Conservation (phyloP, 73 alveolate genomes). For the Blepharisma japonicum region DNA sequence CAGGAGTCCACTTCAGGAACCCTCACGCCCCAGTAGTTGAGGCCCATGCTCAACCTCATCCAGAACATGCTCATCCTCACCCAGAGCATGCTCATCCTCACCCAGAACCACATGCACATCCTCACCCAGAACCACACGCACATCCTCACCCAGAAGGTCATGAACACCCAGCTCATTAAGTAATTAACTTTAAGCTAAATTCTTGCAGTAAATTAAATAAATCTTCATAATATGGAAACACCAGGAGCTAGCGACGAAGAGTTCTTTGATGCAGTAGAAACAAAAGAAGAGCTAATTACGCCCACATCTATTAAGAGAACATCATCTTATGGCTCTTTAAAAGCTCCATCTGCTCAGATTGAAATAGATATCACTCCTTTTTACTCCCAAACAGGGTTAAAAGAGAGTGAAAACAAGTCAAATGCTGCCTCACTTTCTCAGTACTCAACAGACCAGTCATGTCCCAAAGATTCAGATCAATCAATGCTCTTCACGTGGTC, state of each 20-base stretch:
- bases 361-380: neutral
- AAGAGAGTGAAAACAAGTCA: neutral
- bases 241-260: neutral
- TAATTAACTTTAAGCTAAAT: too few relatives aligned
- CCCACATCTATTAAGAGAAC: neutral
- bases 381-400: neutral
- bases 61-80: too few relatives aligned
- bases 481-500: neutral
- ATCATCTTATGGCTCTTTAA: neutral
- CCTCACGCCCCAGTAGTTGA: conserved; percentile 36
- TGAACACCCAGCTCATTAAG: too few relatives aligned
- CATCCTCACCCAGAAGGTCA: too few relatives aligned
- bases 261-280: conserved; percentile 22
- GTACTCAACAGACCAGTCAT: neutral
- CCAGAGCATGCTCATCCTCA: too few relatives aligned
- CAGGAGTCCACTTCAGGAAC: conserved; percentile 93
- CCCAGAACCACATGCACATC: too few relatives aligned
- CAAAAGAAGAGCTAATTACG: neutral
- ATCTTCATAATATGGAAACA: too few relatives aligned
- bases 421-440: neutral
- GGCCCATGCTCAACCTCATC: too few relatives aligned
- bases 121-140: too few relatives aligned
- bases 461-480: neutral
- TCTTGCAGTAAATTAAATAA: too few relatives aligned
- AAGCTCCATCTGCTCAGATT: neutral